phyloP scores from a whole-genome alignment of 805 yeast species.

The Candida morakotiae region DNA sequence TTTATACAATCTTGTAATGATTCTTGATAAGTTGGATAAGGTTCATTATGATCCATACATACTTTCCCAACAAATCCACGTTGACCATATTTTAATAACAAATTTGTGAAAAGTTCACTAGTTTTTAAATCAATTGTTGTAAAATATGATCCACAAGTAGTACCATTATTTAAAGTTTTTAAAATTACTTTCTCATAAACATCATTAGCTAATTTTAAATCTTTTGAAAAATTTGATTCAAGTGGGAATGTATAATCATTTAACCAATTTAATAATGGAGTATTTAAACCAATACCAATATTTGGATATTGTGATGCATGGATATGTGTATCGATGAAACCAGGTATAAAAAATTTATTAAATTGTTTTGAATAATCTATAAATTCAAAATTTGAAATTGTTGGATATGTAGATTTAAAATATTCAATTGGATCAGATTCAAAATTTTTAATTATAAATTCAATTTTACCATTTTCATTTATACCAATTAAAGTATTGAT shows the following conservation, averaged over 20 bases:
- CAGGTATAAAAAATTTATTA: constrained; percentile 58
- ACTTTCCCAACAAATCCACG: constrained; percentile 90
- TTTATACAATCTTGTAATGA: constrained; percentile 48
- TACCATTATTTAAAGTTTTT: constrained; percentile 73
- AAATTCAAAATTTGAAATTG: constrained; percentile 14
- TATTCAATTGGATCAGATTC: constrained; percentile 7
- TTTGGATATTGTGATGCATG: constrained; percentile 45
- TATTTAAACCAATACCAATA: constrained; percentile 67
- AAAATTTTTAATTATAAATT: constrained; percentile 22
- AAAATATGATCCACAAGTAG: constrained; percentile 89
- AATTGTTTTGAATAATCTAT: constrained; percentile 30
- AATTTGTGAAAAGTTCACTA: constrained; percentile 70
- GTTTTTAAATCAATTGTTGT: constrained; percentile 83
- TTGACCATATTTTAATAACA: constrained; percentile 67
- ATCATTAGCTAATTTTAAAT: constrained; percentile 49
- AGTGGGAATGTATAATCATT: constrained; percentile 83
- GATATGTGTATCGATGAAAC: constrained; percentile 43
- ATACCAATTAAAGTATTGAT: constrained; percentile 63
- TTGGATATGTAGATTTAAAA: background rate
- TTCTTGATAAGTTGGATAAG: constrained; percentile 65
- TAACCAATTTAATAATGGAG: constrained; percentile 88
- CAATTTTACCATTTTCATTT: constrained; percentile 50
- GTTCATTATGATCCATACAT: constrained; percentile 82
- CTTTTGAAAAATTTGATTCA: constrained; percentile 56
- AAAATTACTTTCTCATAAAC: constrained; percentile 67